Base-by-base conservation (phyloP, 2,329 filamentous ascomycete genomes). In the Pseudogymnoascus sp. region DNA sequence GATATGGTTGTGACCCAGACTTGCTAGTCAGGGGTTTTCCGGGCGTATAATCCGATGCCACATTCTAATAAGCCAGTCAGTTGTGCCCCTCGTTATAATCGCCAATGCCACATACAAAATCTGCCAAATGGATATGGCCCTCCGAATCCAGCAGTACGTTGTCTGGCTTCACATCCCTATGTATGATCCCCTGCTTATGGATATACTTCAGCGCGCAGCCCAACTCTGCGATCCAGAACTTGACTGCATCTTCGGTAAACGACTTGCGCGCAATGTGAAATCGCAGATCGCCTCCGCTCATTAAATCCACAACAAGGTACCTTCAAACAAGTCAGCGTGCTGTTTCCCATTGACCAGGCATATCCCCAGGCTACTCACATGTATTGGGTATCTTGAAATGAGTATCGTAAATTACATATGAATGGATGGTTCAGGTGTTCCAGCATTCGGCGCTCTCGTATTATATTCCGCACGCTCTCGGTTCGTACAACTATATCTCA, bases 371-470 rank as follows among this genome's bases (percentile, higher is more conserved):
- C 16, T 65, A 77, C 90, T 73, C 82, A 96, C 92, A 99, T 89
- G 78, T 99, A 99, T 77, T 99, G 95, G 71, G 98, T 92, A 77
- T 99, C 95, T 78, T 99, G 95, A 75, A 99, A 99, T 78, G 93
- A 97, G 79, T 98, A 99, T 72, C 95, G 90, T 81, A 99, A 80
- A 77, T 99, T 99, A 81, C 93, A 98, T 70, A 99, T 90, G 76
- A 98, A 99, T 25, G 93, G 92, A 74, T 99, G 95, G 75, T 96
- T 97, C 72, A 99, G 84, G 76, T 98, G 92, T 79, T 99, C 93
- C 73, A 99, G 85, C 95, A 99, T 99, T 75, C 93, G 88, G 68
- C 95, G 86, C 81, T 99, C 95, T 71, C 95, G 89, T 74, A 99
- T 95, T 70, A 99, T 99, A 76, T 99, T 99, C 73, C 93, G 90